phyloP scores from a whole-genome alignment of 2,329 filamentous ascomycete species.

The Colletotrichum somersetense region DNA sequence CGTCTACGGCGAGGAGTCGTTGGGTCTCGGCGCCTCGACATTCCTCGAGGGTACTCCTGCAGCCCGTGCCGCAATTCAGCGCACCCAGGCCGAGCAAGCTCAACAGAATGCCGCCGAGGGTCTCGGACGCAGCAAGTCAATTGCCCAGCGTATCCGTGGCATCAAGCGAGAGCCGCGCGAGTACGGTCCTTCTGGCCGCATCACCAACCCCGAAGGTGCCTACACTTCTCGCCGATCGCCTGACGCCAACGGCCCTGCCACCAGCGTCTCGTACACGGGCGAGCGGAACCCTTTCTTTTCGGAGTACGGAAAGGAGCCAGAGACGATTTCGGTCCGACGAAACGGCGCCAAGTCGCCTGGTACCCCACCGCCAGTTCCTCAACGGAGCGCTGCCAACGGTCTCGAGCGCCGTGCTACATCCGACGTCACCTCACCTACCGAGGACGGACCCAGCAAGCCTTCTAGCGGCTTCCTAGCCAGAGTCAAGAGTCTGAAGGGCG shows the following conservation, averaged over 20 bases:
- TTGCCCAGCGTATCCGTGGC: conserved; percentile 90
- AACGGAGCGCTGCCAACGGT: conserved; percentile 51
- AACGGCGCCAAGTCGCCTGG: conserved; percentile 61
- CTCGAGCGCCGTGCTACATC: conserved; percentile 76
- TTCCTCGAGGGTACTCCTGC: conserved; percentile 96
- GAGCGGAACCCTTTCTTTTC: conserved; percentile 85
- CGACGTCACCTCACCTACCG: conserved; percentile 60
- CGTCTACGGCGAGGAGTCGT: conserved; percentile 85
- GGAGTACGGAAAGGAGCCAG: conserved; percentile 75
- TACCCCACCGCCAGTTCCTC: conserved; percentile 67
- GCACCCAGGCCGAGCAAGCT: conserved; percentile 77
- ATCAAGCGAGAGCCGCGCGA: conserved; percentile 79
- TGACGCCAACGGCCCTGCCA: conserved; percentile 51
- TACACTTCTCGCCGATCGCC: conserved; percentile 58
- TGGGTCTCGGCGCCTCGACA: conserved; percentile 92
- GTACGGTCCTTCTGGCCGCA: conserved; percentile 68
- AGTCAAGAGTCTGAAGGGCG: conserved; percentile 86
- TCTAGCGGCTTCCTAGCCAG: conserved; percentile 76
- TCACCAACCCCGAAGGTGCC: conserved; percentile 67
- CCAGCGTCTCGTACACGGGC: conserved; percentile 52
- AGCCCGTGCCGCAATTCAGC: conserved; percentile 81
- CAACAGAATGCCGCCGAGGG: conserved; percentile 68
- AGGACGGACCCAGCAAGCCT: conserved; percentile 58
- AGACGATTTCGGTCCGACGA: conserved; percentile 61
- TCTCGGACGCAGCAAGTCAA: conserved; percentile 90